These are phyloP conservation scores for Diaporthe amygdali DNA, from an alignment of 2,329 filamentous ascomycete species.

Conservation along the genomic window DNA sequence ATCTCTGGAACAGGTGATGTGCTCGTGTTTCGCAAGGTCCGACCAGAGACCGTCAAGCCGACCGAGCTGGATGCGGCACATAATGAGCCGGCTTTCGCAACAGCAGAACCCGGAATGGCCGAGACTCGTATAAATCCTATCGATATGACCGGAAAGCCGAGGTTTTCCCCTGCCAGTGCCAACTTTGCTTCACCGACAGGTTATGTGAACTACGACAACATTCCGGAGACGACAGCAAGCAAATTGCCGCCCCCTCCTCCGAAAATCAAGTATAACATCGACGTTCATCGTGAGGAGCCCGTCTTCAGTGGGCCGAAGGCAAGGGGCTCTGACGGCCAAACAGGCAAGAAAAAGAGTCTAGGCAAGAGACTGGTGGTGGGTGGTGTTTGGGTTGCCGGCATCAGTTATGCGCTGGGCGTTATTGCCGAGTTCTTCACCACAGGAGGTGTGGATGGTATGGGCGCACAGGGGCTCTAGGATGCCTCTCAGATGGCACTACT, in stretches of 20 bases:
- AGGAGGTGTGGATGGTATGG: slow-evolving; percentile 49
- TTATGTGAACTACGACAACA: slow-evolving; percentile 65
- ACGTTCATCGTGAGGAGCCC: slow-evolving; percentile 51
- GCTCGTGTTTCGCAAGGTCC: slow-evolving; percentile 69
- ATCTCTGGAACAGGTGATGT: slow-evolving; percentile 67
- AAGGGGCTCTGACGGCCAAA: slow-evolving; percentile 23
- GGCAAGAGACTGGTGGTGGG: slow-evolving; percentile 57
- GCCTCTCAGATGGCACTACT: neutral
- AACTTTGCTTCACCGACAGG: slow-evolving; percentile 70
- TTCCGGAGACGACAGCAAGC: slow-evolving; percentile 34
- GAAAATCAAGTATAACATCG: slow-evolving; percentile 46
- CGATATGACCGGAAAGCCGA: slow-evolving; percentile 53
- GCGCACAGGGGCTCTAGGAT: slow-evolving; percentile 31
- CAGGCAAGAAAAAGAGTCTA: slow-evolving; percentile 44
- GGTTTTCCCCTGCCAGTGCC: slow-evolving; percentile 49
- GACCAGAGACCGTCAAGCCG: slow-evolving; percentile 25
- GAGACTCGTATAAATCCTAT: slow-evolving; percentile 59
- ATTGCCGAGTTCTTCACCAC: slow-evolving; percentile 62
- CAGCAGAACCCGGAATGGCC: neutral
- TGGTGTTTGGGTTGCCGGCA: slow-evolving; percentile 58
- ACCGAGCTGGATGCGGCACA: slow-evolving; percentile 26
- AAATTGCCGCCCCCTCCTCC: slow-evolving; percentile 36
- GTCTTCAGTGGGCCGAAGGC: slow-evolving; percentile 49
- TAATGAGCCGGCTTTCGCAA: neutral
- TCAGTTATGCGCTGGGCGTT: slow-evolving; percentile 63